Conservation (phyloP, 2,329 filamentous ascomycete species). For the Paecilomyces variotii region DNA sequence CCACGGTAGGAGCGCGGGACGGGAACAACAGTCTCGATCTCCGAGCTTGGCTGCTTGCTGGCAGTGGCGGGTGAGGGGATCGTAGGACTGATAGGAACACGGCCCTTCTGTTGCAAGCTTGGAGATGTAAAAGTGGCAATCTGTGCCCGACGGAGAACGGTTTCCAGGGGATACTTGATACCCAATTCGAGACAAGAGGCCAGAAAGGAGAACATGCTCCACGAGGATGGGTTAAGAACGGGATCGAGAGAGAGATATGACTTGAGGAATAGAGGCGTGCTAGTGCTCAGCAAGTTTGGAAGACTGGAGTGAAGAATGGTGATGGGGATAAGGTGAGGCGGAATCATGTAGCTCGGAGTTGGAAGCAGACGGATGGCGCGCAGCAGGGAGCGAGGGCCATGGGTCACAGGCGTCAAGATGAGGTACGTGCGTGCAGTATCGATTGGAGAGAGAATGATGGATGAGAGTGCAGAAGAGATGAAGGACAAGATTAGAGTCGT, state of each 20-base stretch:
- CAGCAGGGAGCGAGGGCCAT: constrained; percentile 68
- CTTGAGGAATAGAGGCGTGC: constrained; percentile 76
- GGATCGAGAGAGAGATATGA: constrained; percentile 79
- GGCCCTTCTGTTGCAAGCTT: constrained; percentile 35
- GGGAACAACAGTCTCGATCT: constrained; percentile 67
- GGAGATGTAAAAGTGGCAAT: constrained; percentile 59
- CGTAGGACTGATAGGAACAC: constrained; percentile 12
- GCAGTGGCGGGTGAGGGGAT: constrained; percentile 5
- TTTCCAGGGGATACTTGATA: constrained; percentile 83
- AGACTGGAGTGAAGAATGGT: constrained; percentile 80
- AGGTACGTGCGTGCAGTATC: constrained; percentile 83
- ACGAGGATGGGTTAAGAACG: constrained; percentile 69
- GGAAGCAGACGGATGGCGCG: constrained; percentile 70
- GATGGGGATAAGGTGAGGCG: constrained; percentile 64
- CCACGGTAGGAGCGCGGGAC: constrained; percentile 70
- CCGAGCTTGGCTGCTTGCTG: constrained; percentile 6
- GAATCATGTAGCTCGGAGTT: constrained; percentile 60
- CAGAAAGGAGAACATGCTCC: constrained; percentile 74
- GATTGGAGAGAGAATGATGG: constrained; percentile 73
- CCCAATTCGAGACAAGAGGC: constrained; percentile 74
- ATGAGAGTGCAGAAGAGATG: constrained; percentile 59
- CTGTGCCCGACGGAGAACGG: constrained; percentile 81
- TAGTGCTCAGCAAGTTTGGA: constrained; percentile 73
- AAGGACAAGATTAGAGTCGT: constrained; percentile 68
- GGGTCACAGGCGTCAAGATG: constrained; percentile 72